A percentile compares a stretch with the other conserved stretches of the same genome.
phyloP scores from a whole-genome alignment of 768 basidiomycete genomes.

The Russula olivacea region DNA sequence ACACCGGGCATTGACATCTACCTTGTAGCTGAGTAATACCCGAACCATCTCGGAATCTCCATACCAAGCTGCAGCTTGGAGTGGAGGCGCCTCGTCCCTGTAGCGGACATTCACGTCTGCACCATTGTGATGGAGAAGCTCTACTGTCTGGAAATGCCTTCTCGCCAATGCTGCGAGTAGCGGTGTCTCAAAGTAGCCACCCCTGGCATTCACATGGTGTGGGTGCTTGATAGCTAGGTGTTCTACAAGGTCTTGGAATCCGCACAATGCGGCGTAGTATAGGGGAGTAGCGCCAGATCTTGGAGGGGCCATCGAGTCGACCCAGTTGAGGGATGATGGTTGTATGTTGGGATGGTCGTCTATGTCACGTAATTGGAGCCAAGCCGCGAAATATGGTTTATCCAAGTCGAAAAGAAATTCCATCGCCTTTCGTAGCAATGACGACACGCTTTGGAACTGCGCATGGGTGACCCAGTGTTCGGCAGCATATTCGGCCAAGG shows the following conservation, averaged over 20 bases:
- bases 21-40: background rate
- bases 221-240: background rate
- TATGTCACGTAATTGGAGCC: background rate
- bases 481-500: background rate
- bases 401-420: background rate
- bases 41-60: background rate
- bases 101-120: background rate
- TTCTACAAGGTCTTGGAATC: background rate
- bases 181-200: background rate
- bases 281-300: background rate
- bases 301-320: accelerated
- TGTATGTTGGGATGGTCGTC: background rate
- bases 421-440: background rate
- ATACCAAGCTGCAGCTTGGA: background rate
- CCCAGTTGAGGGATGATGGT: background rate
- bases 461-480: background rate
- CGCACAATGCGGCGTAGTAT: background rate
- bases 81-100: background rate
- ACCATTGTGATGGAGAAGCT: background rate
- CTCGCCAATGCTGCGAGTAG: background rate
- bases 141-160: background rate
- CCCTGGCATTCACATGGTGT: background rate
- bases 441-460: background rate
- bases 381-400: background rate
- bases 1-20: background rate